Percentiles rank a stretch among this genome's conserved stretches.
These are phyloP conservation scores for Monilinia fructigena DNA, from an alignment of 2,329 filamentous ascomycete genomes.

Conservation along the genomic window DNA sequence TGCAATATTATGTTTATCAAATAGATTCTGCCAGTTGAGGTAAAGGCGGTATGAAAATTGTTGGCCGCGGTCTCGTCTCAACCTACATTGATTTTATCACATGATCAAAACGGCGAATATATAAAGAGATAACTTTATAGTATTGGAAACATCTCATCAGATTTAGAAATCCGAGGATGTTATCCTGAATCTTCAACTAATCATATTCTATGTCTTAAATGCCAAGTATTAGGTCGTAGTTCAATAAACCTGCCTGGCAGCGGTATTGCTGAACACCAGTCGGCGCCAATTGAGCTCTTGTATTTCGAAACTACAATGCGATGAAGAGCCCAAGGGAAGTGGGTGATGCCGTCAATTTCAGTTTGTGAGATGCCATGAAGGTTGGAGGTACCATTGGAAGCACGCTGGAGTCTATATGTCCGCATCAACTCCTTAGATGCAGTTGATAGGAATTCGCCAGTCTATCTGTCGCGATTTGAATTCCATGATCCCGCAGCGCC, in stretches of 20 bases:
- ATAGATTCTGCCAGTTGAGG: constrained; percentile 1
- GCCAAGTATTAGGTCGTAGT: neutral
- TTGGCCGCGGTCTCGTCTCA: neutral
- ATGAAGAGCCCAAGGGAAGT: neutral
- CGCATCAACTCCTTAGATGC: too few relatives aligned
- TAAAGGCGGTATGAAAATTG: neutral
- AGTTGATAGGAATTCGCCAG: neutral
- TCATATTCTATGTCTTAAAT: too few relatives aligned
- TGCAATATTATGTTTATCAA: constrained; percentile 9
- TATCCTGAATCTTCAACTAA: neutral
- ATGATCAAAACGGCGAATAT: too few relatives aligned
- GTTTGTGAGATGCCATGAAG: neutral
- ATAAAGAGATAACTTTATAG: too few relatives aligned
- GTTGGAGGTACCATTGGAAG: neutral
- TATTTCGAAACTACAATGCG: too few relatives aligned
- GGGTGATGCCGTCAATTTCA: neutral
- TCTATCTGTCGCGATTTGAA: neutral
- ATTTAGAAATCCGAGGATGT: too few relatives aligned
- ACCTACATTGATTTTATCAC: too few relatives aligned
- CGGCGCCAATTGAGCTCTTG: too few relatives aligned
- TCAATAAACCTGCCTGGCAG: neutral
- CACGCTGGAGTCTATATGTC: neutral
- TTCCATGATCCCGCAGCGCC: neutral
- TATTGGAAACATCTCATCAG: too few relatives aligned
- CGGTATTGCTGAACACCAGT: neutral